phyloP scores from a whole-genome alignment of 2,329 filamentous ascomycete species.

The Colletotrichum shisoi region DNA sequence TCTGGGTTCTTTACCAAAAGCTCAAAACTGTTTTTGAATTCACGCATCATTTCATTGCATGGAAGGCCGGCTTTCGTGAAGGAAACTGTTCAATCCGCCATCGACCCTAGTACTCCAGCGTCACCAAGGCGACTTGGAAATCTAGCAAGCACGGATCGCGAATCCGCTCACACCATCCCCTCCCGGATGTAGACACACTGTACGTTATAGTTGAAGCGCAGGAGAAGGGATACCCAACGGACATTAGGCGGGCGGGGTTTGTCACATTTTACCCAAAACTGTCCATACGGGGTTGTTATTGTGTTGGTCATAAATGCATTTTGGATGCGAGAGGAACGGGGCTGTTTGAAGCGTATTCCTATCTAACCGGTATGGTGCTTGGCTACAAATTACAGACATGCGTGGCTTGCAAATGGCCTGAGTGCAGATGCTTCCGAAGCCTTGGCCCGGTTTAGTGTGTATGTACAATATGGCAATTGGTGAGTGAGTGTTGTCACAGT shows the following conservation, averaged over 20 bases:
- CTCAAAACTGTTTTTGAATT: slow-evolving; percentile 6
- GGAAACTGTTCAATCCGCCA: not conserved
- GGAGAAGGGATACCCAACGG: slow-evolving; percentile 36
- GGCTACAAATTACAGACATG: slow-evolving; percentile 1
- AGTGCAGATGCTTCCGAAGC: slow-evolving; percentile 21
- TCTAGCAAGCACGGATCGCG: slow-evolving; percentile 10
- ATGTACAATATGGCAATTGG: slow-evolving; percentile 6
- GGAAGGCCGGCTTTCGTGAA: slow-evolving; percentile 26
- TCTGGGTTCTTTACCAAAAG: slow-evolving; percentile 21
- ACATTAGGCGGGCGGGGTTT: slow-evolving; percentile 28
- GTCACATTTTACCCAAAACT: slow-evolving; percentile 23
- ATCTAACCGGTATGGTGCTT: slow-evolving; percentile 11
- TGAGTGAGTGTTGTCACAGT: not conserved
- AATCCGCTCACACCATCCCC: slow-evolving; percentile 13
- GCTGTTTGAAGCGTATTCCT: slow-evolving; percentile 30
- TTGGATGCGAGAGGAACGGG: slow-evolving; percentile 29
- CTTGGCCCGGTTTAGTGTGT: slow-evolving; percentile 9
- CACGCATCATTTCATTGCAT: slow-evolving; percentile 21
- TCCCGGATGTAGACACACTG: slow-evolving; percentile 24
- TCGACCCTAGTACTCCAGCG: slow-evolving; percentile 23
- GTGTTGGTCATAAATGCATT: slow-evolving; percentile 24
- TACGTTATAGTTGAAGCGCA: slow-evolving; percentile 30
- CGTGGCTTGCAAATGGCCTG: slow-evolving; percentile 34
- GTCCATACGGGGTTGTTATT: slow-evolving; percentile 21
- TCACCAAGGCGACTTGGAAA: slow-evolving; percentile 2